Base-by-base conservation (phyloP, 495 filamentous ascomycete species). In the Amorphotheca resinae region DNA sequence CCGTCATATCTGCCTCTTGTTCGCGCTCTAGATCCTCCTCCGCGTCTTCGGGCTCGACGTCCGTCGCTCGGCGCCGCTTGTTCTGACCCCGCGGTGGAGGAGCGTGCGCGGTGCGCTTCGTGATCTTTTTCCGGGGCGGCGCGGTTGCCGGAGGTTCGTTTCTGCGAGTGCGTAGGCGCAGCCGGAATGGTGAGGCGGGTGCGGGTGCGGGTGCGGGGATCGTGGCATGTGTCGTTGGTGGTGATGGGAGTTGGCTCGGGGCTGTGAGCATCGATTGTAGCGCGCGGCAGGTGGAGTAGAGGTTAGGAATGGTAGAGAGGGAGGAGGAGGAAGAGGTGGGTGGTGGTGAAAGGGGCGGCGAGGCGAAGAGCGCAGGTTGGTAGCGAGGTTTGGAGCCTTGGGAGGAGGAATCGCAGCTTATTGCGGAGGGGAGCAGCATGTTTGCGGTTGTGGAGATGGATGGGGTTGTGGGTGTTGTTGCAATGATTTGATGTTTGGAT, bases 351-450 rank as follows among this genome's bases (percentile, higher is more conserved):
- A 77, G 66, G 32, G 77, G 73, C 18, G 77, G 72, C 33, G 70
- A 72, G 50, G 74, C 70, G 55, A 75, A 77, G 50, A 76, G 73
- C 7, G 73, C 65, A 41, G 73, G 59, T 59, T 69, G 77, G 46
- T 62, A 67, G 48, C 64, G 67, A 36, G 63, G 63, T 52, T 60
- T 46, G 5, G 57, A 38, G 50, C 57, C 16, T 41, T 45, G 44
- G 65, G 72, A 60, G 68, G 73, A 58, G 68, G 62, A 33, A 22
- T 83, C 80, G 74, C 79, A 82, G 32, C 77, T 62, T 33, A 86
- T 61, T 26, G 80, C 79, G 9, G 80, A 84, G 36, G 79, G 80
- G 49, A 84, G 75, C 38, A 86, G 58, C 82, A 86, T 84, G 17
- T 14, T 38, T 35, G 48, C 20, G 28, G 46, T 28, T 4, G 11